phyloP scores from a whole-genome alignment of 1,139 yeast genomes.

The Kurtzmaniella natalensis region DNA sequence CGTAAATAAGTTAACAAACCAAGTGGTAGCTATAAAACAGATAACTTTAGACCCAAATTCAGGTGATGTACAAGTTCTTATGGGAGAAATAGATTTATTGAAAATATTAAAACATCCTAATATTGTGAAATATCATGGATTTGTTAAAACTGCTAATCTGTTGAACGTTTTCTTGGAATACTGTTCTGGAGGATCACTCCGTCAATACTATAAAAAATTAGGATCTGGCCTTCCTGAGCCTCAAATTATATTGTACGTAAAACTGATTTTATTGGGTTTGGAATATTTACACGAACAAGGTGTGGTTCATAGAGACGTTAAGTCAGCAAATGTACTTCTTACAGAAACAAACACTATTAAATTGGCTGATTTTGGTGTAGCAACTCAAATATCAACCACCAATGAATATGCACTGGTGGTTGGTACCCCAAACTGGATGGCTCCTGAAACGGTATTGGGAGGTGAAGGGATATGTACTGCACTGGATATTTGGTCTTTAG shows the following conservation, averaged over 20 bases:
- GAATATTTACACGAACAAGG: conserved; percentile 65
- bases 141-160: conserved; percentile 62
- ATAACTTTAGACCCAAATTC: conserved; percentile 52
- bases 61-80: conserved; percentile 40
- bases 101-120: conserved; percentile 79
- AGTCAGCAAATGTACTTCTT: conserved; percentile 71
- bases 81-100: conserved; percentile 85
- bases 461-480: conserved; percentile 86
- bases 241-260: conserved; percentile 55
- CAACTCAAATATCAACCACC: conserved; percentile 43
- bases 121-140: conserved; percentile 88
- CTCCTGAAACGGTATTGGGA: conserved; percentile 71
- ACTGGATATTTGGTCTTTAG: conserved; percentile 91
- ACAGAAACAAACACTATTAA: conserved; percentile 56
- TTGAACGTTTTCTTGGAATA: conserved; percentile 70
- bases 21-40: conserved; percentile 82
- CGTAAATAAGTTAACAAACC: conserved; percentile 57
- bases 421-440: conserved; percentile 88
- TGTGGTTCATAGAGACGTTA: conserved; percentile 73
- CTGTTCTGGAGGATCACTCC: conserved; percentile 83
- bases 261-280: conserved; percentile 73
- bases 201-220: conserved; percentile 57
- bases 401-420: conserved; percentile 41
- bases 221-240: conserved; percentile 57
- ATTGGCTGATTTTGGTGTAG: conserved; percentile 78